These are phyloP conservation scores for Vanrija pseudolonga DNA, from an alignment of 1,284 basidiomycete species.

Conservation along the genomic window DNA sequence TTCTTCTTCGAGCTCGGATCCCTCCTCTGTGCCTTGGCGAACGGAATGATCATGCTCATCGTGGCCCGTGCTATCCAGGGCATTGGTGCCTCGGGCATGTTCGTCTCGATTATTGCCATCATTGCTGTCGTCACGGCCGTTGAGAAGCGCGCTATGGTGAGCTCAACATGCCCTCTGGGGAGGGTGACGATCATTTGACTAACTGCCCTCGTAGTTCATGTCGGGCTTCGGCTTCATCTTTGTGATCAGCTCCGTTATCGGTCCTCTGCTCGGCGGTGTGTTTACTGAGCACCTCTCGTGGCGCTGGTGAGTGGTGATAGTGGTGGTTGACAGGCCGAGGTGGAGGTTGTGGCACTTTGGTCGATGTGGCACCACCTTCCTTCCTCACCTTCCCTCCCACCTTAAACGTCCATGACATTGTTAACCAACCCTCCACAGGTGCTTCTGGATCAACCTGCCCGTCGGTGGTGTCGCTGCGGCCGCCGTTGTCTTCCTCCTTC, in stretches of 20 bases:
- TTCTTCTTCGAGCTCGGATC: slow-evolving; percentile 53
- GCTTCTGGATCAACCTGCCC: slow-evolving; percentile 55
- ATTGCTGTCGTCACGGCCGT: slow-evolving; percentile 48
- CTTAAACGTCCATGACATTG: not conserved
- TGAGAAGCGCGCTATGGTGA: slow-evolving; percentile 43
- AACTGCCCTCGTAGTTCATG: slow-evolving; percentile 32
- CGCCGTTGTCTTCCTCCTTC: slow-evolving; percentile 49
- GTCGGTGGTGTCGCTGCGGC: slow-evolving; percentile 45
- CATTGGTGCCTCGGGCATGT: slow-evolving; percentile 37
- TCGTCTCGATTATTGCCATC: slow-evolving; percentile 50
- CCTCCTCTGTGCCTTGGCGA: slow-evolving; percentile 55
- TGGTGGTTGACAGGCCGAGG: not conserved
- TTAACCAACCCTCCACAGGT: slow-evolving; percentile 16
- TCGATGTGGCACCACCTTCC: slow-evolving; percentile 3
- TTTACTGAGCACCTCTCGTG: slow-evolving; percentile 52
- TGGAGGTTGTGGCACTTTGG: not conserved
- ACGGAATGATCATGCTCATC: slow-evolving; percentile 49
- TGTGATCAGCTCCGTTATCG: slow-evolving; percentile 46
- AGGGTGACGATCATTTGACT: too few species aligned
- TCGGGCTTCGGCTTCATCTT: slow-evolving; percentile 45
- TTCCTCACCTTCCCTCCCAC: too few species aligned
- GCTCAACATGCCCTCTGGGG: too few species aligned
- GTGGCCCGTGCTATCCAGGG: slow-evolving; percentile 53
- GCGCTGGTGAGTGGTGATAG: slow-evolving; percentile 34
- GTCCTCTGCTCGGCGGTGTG: slow-evolving; percentile 49